Evolutionary conservation across 2,329 filamentous ascomycete genomes (phyloP).

Genomic region (Sclerotinia trifoliorum): DNA sequence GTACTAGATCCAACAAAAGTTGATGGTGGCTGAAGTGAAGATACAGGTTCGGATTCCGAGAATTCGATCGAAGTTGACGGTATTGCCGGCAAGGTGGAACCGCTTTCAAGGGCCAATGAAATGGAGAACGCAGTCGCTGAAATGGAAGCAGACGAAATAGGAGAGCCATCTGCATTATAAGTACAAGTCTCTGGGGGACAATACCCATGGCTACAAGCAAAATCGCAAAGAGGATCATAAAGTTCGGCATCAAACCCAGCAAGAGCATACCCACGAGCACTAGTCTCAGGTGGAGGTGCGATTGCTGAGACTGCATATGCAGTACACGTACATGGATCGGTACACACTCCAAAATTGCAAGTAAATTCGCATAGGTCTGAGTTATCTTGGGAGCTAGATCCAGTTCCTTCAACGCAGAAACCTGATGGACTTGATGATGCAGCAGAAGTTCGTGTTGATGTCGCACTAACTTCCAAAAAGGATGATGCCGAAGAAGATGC

Average conservation of each 20-base stretch:
- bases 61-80: not conserved
- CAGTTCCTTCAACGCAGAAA: conserved; percentile 4
- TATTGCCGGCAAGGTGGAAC: not conserved
- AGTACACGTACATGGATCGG: conserved; percentile 13
- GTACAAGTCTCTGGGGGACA: conserved; percentile 10
- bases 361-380: conserved; percentile 6
- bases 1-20: not conserved
- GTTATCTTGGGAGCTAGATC: not conserved
- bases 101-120: not conserved
- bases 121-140: not conserved
- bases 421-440: not conserved
- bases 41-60: not conserved
- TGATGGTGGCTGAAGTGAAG: conserved; percentile 1
- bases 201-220: not conserved
- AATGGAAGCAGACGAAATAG: not conserved
- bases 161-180: not conserved
- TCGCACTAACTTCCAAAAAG: not conserved
- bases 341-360: conserved; percentile 13
- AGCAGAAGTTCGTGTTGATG: not conserved
- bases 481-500: not conserved
- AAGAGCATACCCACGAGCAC: conserved; percentile 6
- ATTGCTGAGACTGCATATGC: conserved; percentile 6
- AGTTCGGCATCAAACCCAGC: not conserved
- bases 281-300: conserved; percentile 1
- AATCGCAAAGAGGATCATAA: conserved; percentile 11